Evolutionary conservation across 768 basidiomycete genomes (phyloP), one percentile per base, ranked within the genome.

Genomic region (Leccinellum rugosiceps): DNA sequence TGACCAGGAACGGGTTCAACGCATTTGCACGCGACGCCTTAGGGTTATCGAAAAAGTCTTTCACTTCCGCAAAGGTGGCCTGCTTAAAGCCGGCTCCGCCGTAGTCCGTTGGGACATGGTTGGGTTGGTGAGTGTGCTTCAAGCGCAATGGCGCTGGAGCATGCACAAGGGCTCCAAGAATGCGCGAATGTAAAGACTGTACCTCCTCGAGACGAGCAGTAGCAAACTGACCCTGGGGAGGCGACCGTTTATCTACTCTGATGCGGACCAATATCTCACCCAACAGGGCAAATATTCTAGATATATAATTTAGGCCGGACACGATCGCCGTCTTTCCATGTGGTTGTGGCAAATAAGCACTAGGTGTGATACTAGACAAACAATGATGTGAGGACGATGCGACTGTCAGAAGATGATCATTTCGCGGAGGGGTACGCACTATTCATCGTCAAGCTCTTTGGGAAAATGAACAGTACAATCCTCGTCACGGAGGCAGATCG

Each of bases 391-490:
- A 55, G 49, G 32, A 32, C 17, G 25, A 61, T 62, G 32, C 53
- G 51, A 61, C 70, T 70, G 60, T 62, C 65, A 75, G 71, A 41
- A 57, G 25, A 34, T 5, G 14, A 21, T 74, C 68, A 76, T 6
- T 53, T 52, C 48, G 62, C 55, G 55, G 62, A 63, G 52, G 46
- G 31, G 38, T 34, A 83, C 88, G 65, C 73, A 92, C 90, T 91
- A 92, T 76, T 92, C 90, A 68, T 93, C 90, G 72, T 93, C 90
- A 57, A 93, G 76, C 73, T 93, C 90, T 72, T 87, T 89, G 26
- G 91, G 91, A 74, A 92, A 92, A 69, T 91, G 86, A 3, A 91
- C 83, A 9, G 90, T 92, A 72, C 92, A 94, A 71, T 96, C 93
- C 69, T 94, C 94, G 66, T 94, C 91, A 53, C 90, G 82, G 66